phyloP scores from a whole-genome alignment of 1,284 basidiomycete species.

The Crepidotus sp. region DNA sequence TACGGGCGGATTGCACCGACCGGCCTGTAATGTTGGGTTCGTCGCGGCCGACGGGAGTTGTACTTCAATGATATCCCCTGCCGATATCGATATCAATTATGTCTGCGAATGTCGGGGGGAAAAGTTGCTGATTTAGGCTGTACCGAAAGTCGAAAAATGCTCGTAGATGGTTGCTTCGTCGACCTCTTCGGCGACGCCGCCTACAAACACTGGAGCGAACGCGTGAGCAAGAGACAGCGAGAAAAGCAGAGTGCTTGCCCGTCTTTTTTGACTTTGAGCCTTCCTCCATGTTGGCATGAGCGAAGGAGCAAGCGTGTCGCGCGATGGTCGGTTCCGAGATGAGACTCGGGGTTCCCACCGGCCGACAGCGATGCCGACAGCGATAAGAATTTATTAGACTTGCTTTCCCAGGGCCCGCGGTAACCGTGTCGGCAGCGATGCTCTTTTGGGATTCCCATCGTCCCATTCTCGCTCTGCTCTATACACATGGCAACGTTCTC shows the following conservation, averaged over 20 bases:
- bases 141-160: slow-evolving; percentile 71
- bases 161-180: slow-evolving; percentile 63
- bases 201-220: slow-evolving; percentile 47
- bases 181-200: slow-evolving; percentile 66
- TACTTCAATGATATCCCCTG: slow-evolving; percentile 76
- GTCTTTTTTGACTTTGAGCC: slow-evolving; percentile 76
- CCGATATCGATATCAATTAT: slow-evolving; percentile 13
- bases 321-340: slow-evolving; percentile 4
- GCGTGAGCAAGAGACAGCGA: neutral
- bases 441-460: neutral
- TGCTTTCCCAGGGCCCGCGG: too few relatives aligned
- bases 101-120: neutral
- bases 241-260: neutral
- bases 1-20: slow-evolving; percentile 13
- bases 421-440: neutral
- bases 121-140: slow-evolving; percentile 19
- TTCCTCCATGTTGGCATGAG: slow-evolving; percentile 51
- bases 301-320: slow-evolving; percentile 4
- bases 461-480: neutral
- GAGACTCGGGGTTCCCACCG: neutral
- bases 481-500: neutral
- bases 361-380: too few relatives aligned
- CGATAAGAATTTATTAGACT: too few relatives aligned
- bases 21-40: slow-evolving; percentile 33
- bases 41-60: slow-evolving; percentile 64